phyloP scores from a whole-genome alignment of 805 yeast species.

The Kregervanrija delftensis region DNA sequence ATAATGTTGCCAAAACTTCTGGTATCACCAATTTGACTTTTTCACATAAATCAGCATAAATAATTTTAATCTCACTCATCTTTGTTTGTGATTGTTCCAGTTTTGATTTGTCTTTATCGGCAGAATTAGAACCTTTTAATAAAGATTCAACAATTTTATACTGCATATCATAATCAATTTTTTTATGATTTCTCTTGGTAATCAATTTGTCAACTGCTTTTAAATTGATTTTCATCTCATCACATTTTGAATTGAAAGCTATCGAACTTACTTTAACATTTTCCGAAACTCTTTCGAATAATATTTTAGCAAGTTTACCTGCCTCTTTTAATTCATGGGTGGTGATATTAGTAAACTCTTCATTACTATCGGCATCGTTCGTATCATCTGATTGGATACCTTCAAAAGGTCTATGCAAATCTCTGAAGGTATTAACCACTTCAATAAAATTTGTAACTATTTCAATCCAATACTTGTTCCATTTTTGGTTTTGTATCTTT shows the following conservation, averaged over 20 bases:
- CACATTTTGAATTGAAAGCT: constrained; percentile 28
- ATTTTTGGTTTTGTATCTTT: constrained; percentile 23
- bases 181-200: constrained; percentile 38
- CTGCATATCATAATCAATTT: constrained; percentile 33
- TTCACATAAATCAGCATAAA: constrained; percentile 31
- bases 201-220: constrained; percentile 33
- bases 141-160: constrained; percentile 33
- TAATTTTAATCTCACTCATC: constrained; percentile 24
- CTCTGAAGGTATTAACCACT: constrained; percentile 26
- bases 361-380: constrained; percentile 17
- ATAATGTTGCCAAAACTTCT: constrained; percentile 36
- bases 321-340: constrained; percentile 25
- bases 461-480: constrained; percentile 20
- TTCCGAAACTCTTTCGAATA: constrained; percentile 19
- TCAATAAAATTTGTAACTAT: constrained; percentile 29
- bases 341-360: constrained; percentile 24
- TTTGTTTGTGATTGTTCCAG: constrained; percentile 27
- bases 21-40: constrained; percentile 39
- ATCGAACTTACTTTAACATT: constrained; percentile 20
- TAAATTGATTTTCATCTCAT: constrained; percentile 33
- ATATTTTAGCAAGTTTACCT: constrained; percentile 17
- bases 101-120: constrained; percentile 33
- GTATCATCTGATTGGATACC: constrained; percentile 1
- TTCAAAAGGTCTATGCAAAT: constrained; percentile 31
- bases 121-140: constrained; percentile 16